A percentile compares a stretch with the other conserved stretches of the same genome.
These are phyloP conservation scores for Ceratocystis papillata DNA, from an alignment of 2,329 filamentous ascomycete species.

Conservation along the genomic window DNA sequence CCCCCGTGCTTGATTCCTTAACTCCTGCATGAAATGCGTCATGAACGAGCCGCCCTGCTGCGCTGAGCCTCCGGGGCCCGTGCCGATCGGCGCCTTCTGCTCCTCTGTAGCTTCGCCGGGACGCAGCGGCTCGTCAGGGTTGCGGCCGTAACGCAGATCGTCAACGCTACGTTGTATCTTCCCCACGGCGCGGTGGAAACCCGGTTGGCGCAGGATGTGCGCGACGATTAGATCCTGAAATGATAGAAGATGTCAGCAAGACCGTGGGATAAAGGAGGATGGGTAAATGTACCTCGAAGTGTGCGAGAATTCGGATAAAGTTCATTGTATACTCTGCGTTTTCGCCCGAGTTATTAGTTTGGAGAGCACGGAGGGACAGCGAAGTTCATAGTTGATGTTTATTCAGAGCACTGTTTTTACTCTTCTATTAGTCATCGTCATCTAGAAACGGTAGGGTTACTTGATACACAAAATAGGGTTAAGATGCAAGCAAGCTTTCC, in stretches of 20 bases:
- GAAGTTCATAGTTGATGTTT: neutral
- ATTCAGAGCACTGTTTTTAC: neutral
- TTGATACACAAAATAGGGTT: neutral
- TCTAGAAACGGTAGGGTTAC: neutral
- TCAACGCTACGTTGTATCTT: constrained; percentile 43
- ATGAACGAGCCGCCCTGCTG: constrained; percentile 32
- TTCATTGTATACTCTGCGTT: neutral
- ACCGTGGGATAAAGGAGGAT: neutral
- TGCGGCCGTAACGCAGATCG: constrained; percentile 39
- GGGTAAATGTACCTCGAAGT: constrained; percentile 1
- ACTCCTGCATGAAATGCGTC: constrained; percentile 41
- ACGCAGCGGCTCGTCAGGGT: constrained; percentile 41
- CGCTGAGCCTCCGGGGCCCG: constrained; percentile 40
- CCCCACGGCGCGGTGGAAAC: constrained; percentile 43
- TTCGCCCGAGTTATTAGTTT: neutral
- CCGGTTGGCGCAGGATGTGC: constrained; percentile 39
- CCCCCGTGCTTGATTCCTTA: constrained; percentile 38
- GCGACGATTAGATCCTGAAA: constrained; percentile 28
- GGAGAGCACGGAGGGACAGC: too few relatives aligned
- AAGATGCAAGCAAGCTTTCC: neutral
- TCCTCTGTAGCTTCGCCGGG: constrained; percentile 42
- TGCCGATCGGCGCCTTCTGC: constrained; percentile 25
- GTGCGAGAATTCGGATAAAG: constrained; percentile 5
- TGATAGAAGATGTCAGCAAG: neutral
- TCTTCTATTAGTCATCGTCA: neutral